phyloP scores from a whole-genome alignment of 768 basidiomycete species.

The Boletus subparvulus region DNA sequence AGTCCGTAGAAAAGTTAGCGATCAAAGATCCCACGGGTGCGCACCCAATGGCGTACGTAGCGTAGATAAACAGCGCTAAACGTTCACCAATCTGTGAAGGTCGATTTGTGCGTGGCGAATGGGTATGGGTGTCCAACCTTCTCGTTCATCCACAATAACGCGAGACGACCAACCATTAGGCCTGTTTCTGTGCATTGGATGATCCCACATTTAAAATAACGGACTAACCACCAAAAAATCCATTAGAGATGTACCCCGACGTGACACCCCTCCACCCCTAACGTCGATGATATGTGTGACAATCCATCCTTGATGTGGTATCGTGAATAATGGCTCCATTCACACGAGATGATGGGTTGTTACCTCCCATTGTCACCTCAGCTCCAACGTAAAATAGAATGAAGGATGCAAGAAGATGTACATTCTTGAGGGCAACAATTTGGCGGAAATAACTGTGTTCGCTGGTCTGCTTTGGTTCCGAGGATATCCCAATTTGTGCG shows the following conservation, averaged over 20 bases:
- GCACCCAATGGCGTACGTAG: slow-evolving; percentile 31
- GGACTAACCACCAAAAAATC: slow-evolving; percentile 32
- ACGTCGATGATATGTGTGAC: slow-evolving; percentile 53
- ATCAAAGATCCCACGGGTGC: neutral
- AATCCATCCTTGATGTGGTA: slow-evolving; percentile 53
- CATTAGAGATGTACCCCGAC: slow-evolving; percentile 48
- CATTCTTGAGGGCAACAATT: slow-evolving; percentile 41
- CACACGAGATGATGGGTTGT: neutral
- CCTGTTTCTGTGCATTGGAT: slow-evolving; percentile 12
- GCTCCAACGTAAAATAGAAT: slow-evolving; percentile 49
- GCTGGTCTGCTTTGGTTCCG: slow-evolving; percentile 19
- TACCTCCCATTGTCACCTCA: slow-evolving; percentile 52
- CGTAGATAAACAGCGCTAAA: slow-evolving; percentile 29
- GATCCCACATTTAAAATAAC: neutral
- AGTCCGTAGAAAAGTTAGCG: slow-evolving; percentile 38
- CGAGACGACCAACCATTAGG: slow-evolving; percentile 31
- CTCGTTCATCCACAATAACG: slow-evolving; percentile 29
- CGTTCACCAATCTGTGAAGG: slow-evolving; percentile 32
- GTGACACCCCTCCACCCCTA: slow-evolving; percentile 42
- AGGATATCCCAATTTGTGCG: slow-evolving; percentile 34
- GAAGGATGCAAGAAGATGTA: slow-evolving; percentile 49
- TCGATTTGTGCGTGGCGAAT: neutral
- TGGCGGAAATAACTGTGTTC: slow-evolving; percentile 45
- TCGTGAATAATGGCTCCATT: neutral
- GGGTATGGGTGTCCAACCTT: slow-evolving; percentile 14